Base-by-base conservation (phyloP, 164 flowering plant genomes). In the Stephania cephalantha region DNA sequence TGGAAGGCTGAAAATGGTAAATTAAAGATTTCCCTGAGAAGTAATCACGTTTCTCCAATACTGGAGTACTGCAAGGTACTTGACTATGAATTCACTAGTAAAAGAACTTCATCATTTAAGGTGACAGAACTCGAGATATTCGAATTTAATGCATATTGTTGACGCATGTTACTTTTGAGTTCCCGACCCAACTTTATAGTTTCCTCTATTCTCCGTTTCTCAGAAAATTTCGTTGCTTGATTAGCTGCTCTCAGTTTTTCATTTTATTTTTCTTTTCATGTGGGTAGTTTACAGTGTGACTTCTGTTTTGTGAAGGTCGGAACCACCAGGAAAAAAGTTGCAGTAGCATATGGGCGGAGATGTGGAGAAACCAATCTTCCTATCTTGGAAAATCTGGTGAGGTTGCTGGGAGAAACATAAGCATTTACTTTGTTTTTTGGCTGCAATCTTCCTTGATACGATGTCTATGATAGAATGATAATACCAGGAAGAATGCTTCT, bases 31-130 rank as follows among this genome's bases (percentile, higher is more conserved):
- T 68, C 75, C 8, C 71, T 95, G 65, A 88, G 83, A 87, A 88
- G 90, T 78, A 85, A 87, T 81, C 88, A 86, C 68, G 87, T 89
- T 71, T 82, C 86, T 64, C 93, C 91, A 20, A 75, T 95, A 46
- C 82, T 93, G 66, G 99, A 95, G 84, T 80, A 84, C 55, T 93
- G 99, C 79, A 89, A 91, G 92, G 99, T 91, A 86, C 18, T 74
- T 25, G 68, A n/a, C 12, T 35, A 17, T 72, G 71, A 20, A 55
- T 31, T 70, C 64, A 9, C 44, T 30, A 1, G 73, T 22, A 20
- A 48, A 46, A 22, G 17, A 30, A 8, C 20, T 42, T 52, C 72
- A 67, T 35, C 42, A 35, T 35, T 35, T 35, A 4, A 35, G 42
- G 42, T 35, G 42, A 35, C 42, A 35, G 1, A 35, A 35, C 66